Conservation (phyloP, 306 rosid species). For the Notholithocarpus densiflorus region DNA sequence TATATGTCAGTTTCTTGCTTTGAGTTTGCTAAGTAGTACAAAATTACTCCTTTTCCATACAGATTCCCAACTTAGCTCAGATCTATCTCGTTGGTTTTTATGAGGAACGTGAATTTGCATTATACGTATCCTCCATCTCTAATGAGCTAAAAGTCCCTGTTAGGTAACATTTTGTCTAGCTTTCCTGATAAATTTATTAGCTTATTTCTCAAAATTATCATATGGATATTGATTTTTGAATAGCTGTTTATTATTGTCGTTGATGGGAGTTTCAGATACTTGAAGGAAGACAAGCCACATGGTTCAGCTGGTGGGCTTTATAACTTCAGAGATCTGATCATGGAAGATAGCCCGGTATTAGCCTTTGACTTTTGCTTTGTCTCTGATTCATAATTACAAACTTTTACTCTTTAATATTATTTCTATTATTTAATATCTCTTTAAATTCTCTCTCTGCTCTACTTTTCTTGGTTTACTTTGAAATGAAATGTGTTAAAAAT, state of each 20-base stretch:
- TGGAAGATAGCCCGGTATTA: constrained; percentile 87
- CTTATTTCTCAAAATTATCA: not conserved
- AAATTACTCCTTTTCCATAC: constrained; percentile 22
- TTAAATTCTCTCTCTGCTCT: not conserved
- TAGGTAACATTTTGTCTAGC: constrained; percentile 39
- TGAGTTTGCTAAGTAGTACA: not conserved
- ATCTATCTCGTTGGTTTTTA: constrained; percentile 90
- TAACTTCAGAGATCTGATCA: constrained; percentile 79
- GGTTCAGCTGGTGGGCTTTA: constrained; percentile 97
- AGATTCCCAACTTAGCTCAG: constrained; percentile 87
- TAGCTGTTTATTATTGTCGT: constrained; percentile 10
- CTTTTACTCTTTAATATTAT: not conserved
- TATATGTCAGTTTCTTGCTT: not conserved
- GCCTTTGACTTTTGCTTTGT: constrained; percentile 24
- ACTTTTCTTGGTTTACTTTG: not conserved
- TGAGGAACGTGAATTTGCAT: constrained; percentile 88
- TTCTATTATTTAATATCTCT: not conserved
- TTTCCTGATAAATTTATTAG: constrained; percentile 1
- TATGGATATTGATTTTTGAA: not conserved
- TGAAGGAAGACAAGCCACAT: constrained; percentile 92
- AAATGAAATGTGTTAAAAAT: not conserved
- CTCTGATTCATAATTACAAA: constrained; percentile 2
- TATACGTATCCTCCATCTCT: constrained; percentile 83
- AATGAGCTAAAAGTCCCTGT: constrained; percentile 89
- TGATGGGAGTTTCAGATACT: constrained; percentile 45